phyloP scores from a whole-genome alignment of 2,329 filamentous ascomycete genomes.

The Colletotrichum shisoi region DNA sequence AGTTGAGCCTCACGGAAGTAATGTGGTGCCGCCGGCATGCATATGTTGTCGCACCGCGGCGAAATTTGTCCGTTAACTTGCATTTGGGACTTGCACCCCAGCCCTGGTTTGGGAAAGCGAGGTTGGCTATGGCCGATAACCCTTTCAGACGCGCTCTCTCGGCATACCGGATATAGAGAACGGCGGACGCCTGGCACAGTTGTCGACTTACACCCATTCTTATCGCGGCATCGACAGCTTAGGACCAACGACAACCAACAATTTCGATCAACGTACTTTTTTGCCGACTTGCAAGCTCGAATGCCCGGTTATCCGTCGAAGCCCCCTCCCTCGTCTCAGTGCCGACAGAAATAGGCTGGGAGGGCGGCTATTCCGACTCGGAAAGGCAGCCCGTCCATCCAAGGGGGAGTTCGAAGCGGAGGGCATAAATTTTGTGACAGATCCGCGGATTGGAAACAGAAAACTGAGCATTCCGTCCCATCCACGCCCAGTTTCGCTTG shows the following conservation, averaged over 20 bases:
- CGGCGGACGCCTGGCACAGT: not conserved
- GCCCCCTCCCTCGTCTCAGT: slow-evolving; percentile 8
- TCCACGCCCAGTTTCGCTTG: slow-evolving; percentile 32
- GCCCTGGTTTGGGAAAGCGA: not conserved
- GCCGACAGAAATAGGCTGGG: slow-evolving; percentile 2
- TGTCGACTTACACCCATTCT: slow-evolving; percentile 9
- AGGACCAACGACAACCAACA: not conserved
- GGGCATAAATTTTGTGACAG: slow-evolving; percentile 36
- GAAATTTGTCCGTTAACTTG: not conserved
- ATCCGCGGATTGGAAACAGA: slow-evolving; percentile 38
- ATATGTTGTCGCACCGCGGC: slow-evolving; percentile 17
- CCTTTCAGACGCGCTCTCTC: not conserved
- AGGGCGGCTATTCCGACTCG: slow-evolving; percentile 23
- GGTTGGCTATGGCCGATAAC: not conserved
- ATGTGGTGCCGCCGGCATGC: slow-evolving; percentile 6
- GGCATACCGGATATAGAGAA: not conserved
- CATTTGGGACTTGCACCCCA: not conserved
- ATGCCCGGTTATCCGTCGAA: slow-evolving; percentile 7
- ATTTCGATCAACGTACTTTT: not conserved
- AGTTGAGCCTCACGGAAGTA: slow-evolving; percentile 9
- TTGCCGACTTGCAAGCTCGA: not conserved
- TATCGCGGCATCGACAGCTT: not conserved
- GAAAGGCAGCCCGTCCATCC: not conserved
- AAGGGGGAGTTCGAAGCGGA: not conserved
- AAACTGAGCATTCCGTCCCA: slow-evolving; percentile 31